These are phyloP conservation scores for Nicotiana noctiflora DNA, from an alignment of 257 asterid genomes.

Conservation along the genomic window DNA sequence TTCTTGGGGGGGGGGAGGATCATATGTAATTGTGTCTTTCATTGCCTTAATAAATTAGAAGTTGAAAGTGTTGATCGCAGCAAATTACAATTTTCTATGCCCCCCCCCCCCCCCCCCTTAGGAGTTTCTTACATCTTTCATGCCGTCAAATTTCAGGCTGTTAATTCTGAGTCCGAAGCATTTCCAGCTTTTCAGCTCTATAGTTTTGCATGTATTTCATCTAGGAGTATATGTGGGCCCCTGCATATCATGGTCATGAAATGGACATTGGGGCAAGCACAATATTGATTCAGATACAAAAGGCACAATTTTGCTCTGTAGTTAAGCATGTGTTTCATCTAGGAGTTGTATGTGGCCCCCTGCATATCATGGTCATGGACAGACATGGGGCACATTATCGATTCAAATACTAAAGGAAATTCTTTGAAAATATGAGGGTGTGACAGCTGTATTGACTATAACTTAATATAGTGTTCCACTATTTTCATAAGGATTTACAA, in stretches of 20 bases:
- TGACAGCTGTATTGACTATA: not conserved
- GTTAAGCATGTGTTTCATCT: not conserved
- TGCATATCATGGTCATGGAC: not conserved
- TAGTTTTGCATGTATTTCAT: not conserved
- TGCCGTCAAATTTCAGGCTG: not conserved
- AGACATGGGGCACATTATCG: not conserved
- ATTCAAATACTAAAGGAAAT: not conserved
- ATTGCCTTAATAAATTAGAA: not conserved
- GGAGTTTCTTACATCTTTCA: not conserved
- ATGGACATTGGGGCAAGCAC: not conserved
- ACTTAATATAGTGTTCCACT: not conserved
- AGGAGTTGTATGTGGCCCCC: not conserved
- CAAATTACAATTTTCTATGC: not conserved
- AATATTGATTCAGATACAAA: not conserved
- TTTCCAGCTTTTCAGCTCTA: not conserved
- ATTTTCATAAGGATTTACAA: not conserved
- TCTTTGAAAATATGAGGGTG: not conserved
- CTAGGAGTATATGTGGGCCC: not conserved
- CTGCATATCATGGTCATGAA: not conserved
- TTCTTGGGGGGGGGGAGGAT: no score
- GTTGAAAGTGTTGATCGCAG: not conserved
- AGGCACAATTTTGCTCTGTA: no score
- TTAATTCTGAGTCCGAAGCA: not conserved
- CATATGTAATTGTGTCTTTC: not conserved
- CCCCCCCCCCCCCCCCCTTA: not conserved